phyloP scores from a whole-genome alignment of 2,329 filamentous ascomycete species.

The Teratosphaeria viscida region DNA sequence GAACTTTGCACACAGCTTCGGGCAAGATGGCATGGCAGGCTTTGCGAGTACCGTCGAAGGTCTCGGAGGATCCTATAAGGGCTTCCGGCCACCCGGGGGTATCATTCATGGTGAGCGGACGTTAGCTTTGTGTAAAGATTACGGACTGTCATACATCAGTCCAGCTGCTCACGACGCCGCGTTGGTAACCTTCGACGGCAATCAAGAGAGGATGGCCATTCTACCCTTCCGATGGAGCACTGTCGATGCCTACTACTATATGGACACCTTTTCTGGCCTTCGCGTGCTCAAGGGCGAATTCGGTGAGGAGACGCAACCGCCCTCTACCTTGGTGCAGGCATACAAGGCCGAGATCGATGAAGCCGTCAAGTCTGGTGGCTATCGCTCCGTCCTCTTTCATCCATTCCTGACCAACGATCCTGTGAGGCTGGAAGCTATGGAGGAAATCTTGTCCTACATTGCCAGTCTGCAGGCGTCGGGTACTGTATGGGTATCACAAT shows the following conservation, averaged over 20 bases:
- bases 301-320: constrained; percentile 9
- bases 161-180: constrained; percentile 24
- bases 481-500: constrained; percentile 21
- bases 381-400: constrained; percentile 23
- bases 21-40: constrained; percentile 11
- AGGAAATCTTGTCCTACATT: constrained; percentile 18
- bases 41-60: constrained; percentile 5
- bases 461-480: constrained; percentile 16
- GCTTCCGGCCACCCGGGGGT: constrained; percentile 25
- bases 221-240: constrained; percentile 21
- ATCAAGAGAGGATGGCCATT: constrained; percentile 13
- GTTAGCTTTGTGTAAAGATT: constrained; percentile 18
- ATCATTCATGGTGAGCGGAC: constrained; percentile 22
- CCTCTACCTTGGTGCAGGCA: constrained; percentile 12
- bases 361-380: constrained; percentile 18
- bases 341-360: constrained; percentile 19
- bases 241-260: constrained; percentile 26
- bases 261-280: constrained; percentile 20
- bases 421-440: constrained; percentile 19
- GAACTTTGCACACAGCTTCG: constrained; percentile 22
- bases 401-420: constrained; percentile 20
- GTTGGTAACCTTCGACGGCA: constrained; percentile 5
- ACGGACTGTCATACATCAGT: constrained; percentile 23
- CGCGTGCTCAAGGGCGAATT: constrained; percentile 18
- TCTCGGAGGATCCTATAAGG: constrained; percentile 10